These are phyloP conservation scores for Gaertneriomyces sp. DNA, from an alignment of 192 early-diverging fungal genomes.

Conservation along the genomic window DNA sequence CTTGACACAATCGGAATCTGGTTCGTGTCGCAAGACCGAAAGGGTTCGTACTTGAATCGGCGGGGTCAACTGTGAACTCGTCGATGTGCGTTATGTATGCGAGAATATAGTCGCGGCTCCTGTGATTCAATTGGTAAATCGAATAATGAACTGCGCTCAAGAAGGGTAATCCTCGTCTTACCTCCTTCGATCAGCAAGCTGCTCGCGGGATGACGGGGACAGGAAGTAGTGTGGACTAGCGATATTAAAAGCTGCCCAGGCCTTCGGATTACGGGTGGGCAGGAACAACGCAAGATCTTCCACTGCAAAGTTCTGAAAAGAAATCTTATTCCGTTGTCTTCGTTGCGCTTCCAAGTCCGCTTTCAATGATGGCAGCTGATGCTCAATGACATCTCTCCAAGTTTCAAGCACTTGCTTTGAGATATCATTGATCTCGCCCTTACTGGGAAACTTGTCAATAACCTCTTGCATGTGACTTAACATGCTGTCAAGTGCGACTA, in stretches of 20 bases:
- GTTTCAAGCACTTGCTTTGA: neutral
- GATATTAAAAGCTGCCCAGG: slow-evolving; percentile 52
- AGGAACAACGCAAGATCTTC: slow-evolving; percentile 48
- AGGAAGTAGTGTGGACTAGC: slow-evolving; percentile 46
- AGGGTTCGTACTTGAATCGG: slow-evolving; percentile 25
- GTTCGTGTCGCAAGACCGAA: slow-evolving; percentile 39
- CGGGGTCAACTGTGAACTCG: slow-evolving; percentile 10
- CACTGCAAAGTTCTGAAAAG: slow-evolving; percentile 33
- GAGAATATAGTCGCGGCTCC: slow-evolving; percentile 46
- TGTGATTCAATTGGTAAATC: slow-evolving; percentile 4
- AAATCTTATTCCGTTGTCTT: neutral
- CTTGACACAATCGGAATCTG: slow-evolving; percentile 33
- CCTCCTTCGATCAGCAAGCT: slow-evolving; percentile 35
- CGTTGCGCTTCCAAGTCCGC: neutral
- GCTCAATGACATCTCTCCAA: neutral
- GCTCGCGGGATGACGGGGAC: slow-evolving; percentile 9
- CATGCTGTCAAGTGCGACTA: neutral
- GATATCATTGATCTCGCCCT: too few species aligned
- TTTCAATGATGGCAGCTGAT: neutral
- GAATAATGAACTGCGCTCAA: neutral
- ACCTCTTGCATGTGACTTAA: neutral
- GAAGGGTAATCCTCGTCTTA: neutral
- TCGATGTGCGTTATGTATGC: slow-evolving; percentile 37
- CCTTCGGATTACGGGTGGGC: slow-evolving; percentile 45
- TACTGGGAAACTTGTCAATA: neutral